These are phyloP conservation scores for Paramecium biaurelia DNA, from an alignment of 73 alveolate species.

Conservation along the genomic window DNA sequence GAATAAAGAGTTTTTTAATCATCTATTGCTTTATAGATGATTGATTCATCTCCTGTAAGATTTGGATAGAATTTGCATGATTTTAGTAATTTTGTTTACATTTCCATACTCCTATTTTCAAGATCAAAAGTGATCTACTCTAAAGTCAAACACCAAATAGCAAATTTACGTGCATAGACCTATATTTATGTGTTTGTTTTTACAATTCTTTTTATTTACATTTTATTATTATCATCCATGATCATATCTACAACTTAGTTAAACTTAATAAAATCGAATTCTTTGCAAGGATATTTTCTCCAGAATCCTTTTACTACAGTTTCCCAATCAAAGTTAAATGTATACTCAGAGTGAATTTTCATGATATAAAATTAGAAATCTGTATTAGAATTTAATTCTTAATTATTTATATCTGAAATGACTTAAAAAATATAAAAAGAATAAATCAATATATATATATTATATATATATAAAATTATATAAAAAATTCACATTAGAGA, in stretches of 20 bases:
- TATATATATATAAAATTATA: no score
- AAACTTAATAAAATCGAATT: constrained; percentile 36
- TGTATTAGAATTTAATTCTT: background rate
- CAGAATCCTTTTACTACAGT: constrained; percentile 37
- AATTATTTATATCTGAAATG: no score
- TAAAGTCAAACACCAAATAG: background rate
- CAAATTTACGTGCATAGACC: background rate
- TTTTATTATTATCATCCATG: background rate
- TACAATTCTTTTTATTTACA: constrained; percentile 24
- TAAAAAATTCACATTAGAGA: no score
- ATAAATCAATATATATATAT: no score
- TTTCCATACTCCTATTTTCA: constrained; percentile 4
- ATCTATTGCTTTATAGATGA: background rate
- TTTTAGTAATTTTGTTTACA: constrained; percentile 7
- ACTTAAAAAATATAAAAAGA: no score
- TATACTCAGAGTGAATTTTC: constrained; percentile 1
- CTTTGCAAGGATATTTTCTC: constrained; percentile 29
- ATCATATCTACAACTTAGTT: constrained; percentile 14
- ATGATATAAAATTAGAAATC: background rate
- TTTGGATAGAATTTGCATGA: background rate
- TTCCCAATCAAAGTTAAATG: constrained; percentile 37
- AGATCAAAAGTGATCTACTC: background rate
- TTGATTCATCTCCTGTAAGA: background rate
- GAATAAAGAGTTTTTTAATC: constrained; percentile 1
- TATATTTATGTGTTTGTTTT: background rate